These are phyloP conservation scores for Yarrowia sp. DNA, from an alignment of 805 yeast genomes.

Conservation along the genomic window DNA sequence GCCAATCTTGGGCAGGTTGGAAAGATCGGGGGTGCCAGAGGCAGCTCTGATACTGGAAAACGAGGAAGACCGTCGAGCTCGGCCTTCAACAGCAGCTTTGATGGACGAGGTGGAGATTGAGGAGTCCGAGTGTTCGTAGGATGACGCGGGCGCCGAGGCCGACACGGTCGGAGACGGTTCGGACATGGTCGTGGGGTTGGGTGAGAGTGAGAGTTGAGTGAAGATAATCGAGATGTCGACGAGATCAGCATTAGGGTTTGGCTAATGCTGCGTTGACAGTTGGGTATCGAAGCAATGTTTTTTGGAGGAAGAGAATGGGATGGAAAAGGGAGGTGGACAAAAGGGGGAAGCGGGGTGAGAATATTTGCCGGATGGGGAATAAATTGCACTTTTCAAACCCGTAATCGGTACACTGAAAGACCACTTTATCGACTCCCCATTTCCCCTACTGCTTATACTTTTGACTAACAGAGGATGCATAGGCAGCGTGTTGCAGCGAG, in stretches of 20 bases:
- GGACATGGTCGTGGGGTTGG: not conserved
- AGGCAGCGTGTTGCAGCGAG: constrained; percentile 30
- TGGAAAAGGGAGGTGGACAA: not conserved
- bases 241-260: constrained; percentile 24
- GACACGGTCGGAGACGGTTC: constrained; percentile 16
- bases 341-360: not conserved
- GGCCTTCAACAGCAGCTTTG: constrained; percentile 28
- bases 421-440: not conserved
- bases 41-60: constrained; percentile 31
- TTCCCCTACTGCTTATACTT: not conserved
- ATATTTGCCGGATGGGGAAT: not conserved
- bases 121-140: constrained; percentile 26
- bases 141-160: constrained; percentile 29
- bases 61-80: constrained; percentile 22
- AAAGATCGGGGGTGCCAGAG: constrained; percentile 36
- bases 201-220: not conserved
- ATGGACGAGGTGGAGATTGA: constrained; percentile 32
- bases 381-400: not conserved
- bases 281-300: constrained; percentile 20
- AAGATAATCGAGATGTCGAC: constrained; percentile 9
- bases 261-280: constrained; percentile 11
- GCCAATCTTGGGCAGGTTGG: constrained; percentile 60
- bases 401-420: not conserved
- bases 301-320: not conserved
- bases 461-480: not conserved